Percentiles rank a stretch among this genome's conserved stretches.
Conservation (phyloP, 1,139 yeast species). For the Pichia sp. region DNA sequence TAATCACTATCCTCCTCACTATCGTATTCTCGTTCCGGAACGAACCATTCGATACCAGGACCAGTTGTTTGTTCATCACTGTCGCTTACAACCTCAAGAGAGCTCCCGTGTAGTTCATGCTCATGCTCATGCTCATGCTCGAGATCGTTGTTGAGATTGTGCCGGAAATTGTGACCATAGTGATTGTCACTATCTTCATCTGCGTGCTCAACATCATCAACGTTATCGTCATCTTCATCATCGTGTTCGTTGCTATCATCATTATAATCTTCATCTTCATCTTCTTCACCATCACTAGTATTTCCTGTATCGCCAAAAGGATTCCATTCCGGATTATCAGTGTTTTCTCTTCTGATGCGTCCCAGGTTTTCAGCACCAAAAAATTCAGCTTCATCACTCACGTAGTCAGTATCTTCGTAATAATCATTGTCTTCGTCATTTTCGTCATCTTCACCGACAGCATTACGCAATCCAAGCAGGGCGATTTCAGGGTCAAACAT, state of each 20-base stretch:
- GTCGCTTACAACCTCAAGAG: not conserved
- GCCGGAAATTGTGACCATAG: not conserved
- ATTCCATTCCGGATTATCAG: not conserved
- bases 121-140: too few species aligned
- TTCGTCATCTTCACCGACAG: slow-evolving; percentile 4
- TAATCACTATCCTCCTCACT: slow-evolving; percentile 10
- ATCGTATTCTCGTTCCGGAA: not conserved
- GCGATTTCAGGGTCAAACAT: slow-evolving; percentile 1
- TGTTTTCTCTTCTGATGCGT: not conserved
- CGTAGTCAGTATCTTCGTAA: not conserved
- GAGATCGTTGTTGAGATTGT: too few species aligned
- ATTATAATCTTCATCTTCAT: slow-evolving; percentile 13
- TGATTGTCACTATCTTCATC: not conserved
- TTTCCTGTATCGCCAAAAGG: not conserved
- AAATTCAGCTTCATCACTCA: slow-evolving; percentile 12
- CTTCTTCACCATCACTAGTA: slow-evolving; percentile 17
- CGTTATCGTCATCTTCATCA: not conserved
- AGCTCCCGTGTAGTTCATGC: too few species aligned
- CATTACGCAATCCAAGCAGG: not conserved
- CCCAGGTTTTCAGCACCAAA: not conserved
- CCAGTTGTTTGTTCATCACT: not conserved
- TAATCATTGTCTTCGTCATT: slow-evolving; percentile 3
- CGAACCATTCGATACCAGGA: not conserved
- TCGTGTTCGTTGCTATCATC: slow-evolving; percentile 5
- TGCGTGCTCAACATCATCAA: not conserved